These are phyloP conservation scores for Penicillium odoratum DNA, from an alignment of 495 filamentous ascomycete genomes.

Conservation along the genomic window DNA sequence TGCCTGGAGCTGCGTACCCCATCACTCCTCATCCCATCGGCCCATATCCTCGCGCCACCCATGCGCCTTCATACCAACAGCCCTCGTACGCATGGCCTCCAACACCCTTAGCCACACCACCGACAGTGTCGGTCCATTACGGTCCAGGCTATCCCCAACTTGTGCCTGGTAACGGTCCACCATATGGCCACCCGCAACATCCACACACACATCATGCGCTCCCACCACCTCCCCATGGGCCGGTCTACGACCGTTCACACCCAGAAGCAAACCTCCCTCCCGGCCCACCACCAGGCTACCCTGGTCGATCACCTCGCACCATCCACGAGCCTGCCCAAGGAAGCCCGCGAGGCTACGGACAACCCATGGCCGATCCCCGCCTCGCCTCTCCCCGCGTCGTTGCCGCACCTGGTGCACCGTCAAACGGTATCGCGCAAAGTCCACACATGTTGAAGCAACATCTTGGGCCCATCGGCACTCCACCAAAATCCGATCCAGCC, in stretches of 20 bases:
- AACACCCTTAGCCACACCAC: conserved; percentile 54
- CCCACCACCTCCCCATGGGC: conserved; percentile 29
- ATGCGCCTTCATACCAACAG: conserved; percentile 44
- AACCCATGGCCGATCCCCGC: conserved; percentile 28
- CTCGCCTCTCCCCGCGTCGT: conserved; percentile 41
- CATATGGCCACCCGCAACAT: conserved; percentile 33
- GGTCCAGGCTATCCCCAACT: conserved; percentile 39
- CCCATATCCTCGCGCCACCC: conserved; percentile 49
- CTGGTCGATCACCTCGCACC: conserved; percentile 39
- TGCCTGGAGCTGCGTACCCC: conserved; percentile 55
- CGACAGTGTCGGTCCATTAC: conserved; percentile 40
- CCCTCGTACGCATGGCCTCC: conserved; percentile 64
- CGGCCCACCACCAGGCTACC: conserved; percentile 28
- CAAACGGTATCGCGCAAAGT: conserved; percentile 30
- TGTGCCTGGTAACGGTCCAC: conserved; percentile 30
- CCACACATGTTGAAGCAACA: conserved; percentile 36
- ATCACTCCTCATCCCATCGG: conserved; percentile 53
- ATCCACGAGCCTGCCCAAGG: conserved; percentile 29
- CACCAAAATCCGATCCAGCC: conserved; percentile 26
- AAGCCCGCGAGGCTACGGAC: conserved; percentile 35
- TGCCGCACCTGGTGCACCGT: conserved; percentile 28
- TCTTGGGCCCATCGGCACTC: conserved; percentile 21
- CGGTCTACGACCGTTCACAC: conserved; percentile 37
- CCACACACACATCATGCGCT: conserved; percentile 20
- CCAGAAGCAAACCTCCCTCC: conserved; percentile 30